Conservation (phyloP, 139 green algal species). For the Chlamydomonas urium region DNA sequence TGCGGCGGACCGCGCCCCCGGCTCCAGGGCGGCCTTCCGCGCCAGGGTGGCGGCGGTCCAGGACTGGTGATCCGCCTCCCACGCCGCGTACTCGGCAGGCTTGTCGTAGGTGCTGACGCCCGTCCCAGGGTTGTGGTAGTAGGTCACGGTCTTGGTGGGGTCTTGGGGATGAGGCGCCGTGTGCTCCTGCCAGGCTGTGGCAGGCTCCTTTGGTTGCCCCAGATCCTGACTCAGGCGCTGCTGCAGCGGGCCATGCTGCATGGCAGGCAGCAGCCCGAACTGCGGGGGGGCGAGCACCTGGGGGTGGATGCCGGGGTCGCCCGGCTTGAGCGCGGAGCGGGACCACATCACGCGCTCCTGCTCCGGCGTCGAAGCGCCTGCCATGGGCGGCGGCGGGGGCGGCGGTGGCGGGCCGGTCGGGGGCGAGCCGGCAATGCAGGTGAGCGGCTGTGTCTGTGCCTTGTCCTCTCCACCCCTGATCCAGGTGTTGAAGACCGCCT, state of each 20-base stretch:
- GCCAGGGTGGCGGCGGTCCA: slow-evolving; percentile 17
- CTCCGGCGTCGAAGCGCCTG: no score
- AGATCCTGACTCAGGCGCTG: slow-evolving; percentile 24
- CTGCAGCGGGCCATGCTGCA: slow-evolving; percentile 18
- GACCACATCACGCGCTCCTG: no score
- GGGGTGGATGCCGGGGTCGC: slow-evolving; percentile 5
- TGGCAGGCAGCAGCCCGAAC: slow-evolving; percentile 12
- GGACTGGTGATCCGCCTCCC: slow-evolving; percentile 24
- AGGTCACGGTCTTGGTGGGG: slow-evolving; percentile 26
- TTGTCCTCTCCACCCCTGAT: slow-evolving; percentile 28
- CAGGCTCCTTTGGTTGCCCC: slow-evolving; percentile 1
- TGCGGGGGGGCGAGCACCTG: neutral
- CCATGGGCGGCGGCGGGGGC: neutral
- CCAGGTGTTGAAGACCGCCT: slow-evolving; percentile 32
- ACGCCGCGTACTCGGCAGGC: slow-evolving; percentile 32
- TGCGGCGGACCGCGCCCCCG: no score
- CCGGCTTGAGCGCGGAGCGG: neutral
- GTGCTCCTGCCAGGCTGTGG: slow-evolving; percentile 31
- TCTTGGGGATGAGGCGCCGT: slow-evolving; percentile 23
- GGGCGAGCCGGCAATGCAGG: slow-evolving; percentile 17
- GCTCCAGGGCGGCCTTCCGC: no score
- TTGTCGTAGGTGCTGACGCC: slow-evolving; percentile 40
- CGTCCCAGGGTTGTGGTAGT: slow-evolving; percentile 40
- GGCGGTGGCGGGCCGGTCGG: neutral
- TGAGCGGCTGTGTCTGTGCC: neutral